phyloP scores from a whole-genome alignment of 2,329 filamentous ascomycete species.

The Pseudogymnoascus destructans region DNA sequence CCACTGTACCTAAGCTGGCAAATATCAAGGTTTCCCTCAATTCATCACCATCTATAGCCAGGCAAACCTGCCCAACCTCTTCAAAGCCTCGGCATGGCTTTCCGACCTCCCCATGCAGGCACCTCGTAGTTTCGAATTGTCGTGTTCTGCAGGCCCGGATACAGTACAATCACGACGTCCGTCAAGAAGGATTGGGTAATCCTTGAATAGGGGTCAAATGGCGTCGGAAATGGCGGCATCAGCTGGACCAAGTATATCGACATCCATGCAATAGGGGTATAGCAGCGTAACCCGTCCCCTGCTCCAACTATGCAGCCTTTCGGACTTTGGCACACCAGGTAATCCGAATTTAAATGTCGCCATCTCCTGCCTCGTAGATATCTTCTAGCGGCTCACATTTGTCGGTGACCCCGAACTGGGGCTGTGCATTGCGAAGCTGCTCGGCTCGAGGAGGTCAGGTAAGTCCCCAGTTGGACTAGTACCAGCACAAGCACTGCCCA shows the following conservation, averaged over 20 bases:
- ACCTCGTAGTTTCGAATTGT: not conserved
- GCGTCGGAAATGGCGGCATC: not conserved
- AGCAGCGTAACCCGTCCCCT: not conserved
- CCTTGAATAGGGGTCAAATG: not conserved
- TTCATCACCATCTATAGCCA: not conserved
- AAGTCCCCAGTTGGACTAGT: not conserved
- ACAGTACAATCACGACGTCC: not conserved
- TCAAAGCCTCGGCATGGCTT: not conserved
- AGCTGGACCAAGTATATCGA: not conserved
- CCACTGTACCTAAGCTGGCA: not conserved
- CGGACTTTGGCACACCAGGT: not conserved
- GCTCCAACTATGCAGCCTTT: not conserved
- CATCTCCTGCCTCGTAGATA: not conserved
- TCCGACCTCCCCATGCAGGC: not conserved
- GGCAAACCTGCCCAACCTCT: not conserved
- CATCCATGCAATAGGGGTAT: not conserved
- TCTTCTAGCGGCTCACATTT: not conserved
- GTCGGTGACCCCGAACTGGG: not conserved
- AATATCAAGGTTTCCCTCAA: not conserved
- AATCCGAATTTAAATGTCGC: not conserved
- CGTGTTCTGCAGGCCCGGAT: not conserved
- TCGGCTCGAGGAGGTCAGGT: not conserved
- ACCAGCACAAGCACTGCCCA: not conserved
- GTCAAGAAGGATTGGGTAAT: not conserved
- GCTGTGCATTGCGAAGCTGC: not conserved